A percentile compares a stretch with the other conserved stretches of the same genome.
Evolutionary conservation across 169 alveolate genomes (phyloP).

Genomic region (Babesia ovis): DNA sequence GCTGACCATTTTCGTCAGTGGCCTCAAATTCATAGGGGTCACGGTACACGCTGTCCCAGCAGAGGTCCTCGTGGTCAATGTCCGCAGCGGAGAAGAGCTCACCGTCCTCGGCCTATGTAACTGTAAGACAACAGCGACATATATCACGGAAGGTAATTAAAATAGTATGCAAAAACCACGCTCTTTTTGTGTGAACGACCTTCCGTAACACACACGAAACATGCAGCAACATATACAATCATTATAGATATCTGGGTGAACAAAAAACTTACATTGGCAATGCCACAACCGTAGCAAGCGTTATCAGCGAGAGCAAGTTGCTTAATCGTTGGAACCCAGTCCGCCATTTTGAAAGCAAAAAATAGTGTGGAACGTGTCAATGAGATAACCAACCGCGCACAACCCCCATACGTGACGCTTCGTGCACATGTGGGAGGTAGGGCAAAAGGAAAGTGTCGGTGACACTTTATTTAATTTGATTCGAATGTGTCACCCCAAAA

Average conservation of each 20-base stretch:
- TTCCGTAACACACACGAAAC: background rate
- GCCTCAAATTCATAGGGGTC: constrained; percentile 58
- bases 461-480: background rate
- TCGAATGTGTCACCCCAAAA: background rate
- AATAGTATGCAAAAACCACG: background rate
- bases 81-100: constrained; percentile 65
- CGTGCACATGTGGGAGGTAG: constrained; percentile 17
- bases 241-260: background rate
- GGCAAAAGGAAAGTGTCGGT: background rate
- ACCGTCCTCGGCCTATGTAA: constrained; percentile 59
- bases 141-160: background rate
- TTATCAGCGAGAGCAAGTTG: constrained; percentile 59
- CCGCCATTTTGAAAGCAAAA: constrained; percentile 44
- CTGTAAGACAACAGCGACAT: background rate
- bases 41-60: constrained; percentile 66
- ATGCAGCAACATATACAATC: background rate
- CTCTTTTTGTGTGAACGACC: background rate
- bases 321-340: constrained; percentile 66
- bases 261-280: constrained; percentile 56
- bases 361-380: background rate
- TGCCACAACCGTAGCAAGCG: constrained; percentile 68
- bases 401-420: constrained; percentile 41
- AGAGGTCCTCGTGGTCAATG: constrained; percentile 59
- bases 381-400: constrained; percentile 5
- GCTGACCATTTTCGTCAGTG: constrained; percentile 53